These are phyloP conservation scores for Asclepias syriaca DNA, from an alignment of 257 asterid genomes.

Conservation along the genomic window DNA sequence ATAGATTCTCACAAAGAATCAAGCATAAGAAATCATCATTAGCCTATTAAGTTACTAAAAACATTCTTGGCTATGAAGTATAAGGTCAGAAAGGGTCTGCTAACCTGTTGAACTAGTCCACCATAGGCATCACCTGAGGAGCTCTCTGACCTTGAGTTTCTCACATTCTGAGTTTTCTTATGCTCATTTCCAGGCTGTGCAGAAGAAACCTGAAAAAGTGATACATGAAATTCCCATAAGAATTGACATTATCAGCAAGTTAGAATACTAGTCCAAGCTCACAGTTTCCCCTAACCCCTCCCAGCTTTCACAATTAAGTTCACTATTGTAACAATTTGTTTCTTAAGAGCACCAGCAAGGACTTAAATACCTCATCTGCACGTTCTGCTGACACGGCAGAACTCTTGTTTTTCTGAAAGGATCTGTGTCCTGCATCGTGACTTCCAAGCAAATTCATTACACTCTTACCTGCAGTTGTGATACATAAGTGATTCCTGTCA, in stretches of 20 bases:
- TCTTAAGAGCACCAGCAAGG: neutral
- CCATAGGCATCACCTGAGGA: constrained; percentile 44
- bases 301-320: neutral
- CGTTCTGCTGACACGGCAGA: constrained; percentile 25
- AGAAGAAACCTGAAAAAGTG: constrained; percentile 9
- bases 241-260: neutral
- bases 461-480: constrained; percentile 64
- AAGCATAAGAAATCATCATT: neutral
- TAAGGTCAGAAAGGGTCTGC: neutral
- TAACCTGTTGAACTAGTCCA: constrained; percentile 65
- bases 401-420: constrained; percentile 25
- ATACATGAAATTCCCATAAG: neutral
- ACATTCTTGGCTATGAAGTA: neutral
- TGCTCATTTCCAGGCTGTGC: constrained; percentile 27
- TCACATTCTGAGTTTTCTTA: constrained; percentile 14
- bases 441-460: constrained; percentile 25
- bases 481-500: constrained; percentile 45
- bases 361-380: constrained; percentile 38
- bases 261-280: neutral
- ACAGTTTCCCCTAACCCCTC: neutral
- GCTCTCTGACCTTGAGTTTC: constrained; percentile 37
- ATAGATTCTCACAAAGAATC: neutral
- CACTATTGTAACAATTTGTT: neutral
- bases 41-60: neutral
- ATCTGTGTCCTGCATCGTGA: constrained; percentile 25